These are phyloP conservation scores for Monilinia aucupariae DNA, from an alignment of 2,329 filamentous ascomycete genomes.

Conservation along the genomic window DNA sequence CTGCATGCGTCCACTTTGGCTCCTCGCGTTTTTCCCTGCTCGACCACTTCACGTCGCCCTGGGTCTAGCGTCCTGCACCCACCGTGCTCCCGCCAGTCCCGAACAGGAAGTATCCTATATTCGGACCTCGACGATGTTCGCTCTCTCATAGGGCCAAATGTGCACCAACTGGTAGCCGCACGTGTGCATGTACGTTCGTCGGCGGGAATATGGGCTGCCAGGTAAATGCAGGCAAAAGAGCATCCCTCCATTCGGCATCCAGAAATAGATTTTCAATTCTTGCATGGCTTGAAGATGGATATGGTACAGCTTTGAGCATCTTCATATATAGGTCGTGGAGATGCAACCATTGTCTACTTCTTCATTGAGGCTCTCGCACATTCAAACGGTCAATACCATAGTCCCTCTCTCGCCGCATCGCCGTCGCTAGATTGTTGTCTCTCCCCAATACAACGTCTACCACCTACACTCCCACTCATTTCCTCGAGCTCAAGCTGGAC, in stretches of 20 bases:
- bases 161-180: conserved; percentile 30
- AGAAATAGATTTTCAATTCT: conserved; percentile 17
- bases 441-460: conserved; percentile 6
- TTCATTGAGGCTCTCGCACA: conserved; percentile 16
- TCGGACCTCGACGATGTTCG: conserved; percentile 10
- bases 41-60: neutral
- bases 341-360: conserved; percentile 15
- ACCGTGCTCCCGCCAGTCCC: conserved; percentile 5
- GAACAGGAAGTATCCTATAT: conserved; percentile 14
- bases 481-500: conserved; percentile 34
- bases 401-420: conserved; percentile 8
- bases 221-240: conserved; percentile 34
- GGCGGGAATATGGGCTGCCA: conserved; percentile 31
- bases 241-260: conserved; percentile 27
- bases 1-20: conserved; percentile 6
- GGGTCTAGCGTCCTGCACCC: neutral
- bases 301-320: conserved; percentile 4
- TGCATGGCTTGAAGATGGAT: conserved; percentile 16
- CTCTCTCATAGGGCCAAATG: conserved; percentile 18
- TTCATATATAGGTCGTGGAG: conserved; percentile 17
- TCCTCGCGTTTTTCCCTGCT: conserved; percentile 6
- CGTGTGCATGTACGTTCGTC: conserved; percentile 29
- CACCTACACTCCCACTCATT: conserved; percentile 4
- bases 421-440: conserved; percentile 6
- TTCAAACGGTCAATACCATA: conserved; percentile 9